A percentile compares a stretch with the other conserved stretches of the same genome.
Conservation (phyloP, 805 yeast species). For the Saturnispora bothae region DNA sequence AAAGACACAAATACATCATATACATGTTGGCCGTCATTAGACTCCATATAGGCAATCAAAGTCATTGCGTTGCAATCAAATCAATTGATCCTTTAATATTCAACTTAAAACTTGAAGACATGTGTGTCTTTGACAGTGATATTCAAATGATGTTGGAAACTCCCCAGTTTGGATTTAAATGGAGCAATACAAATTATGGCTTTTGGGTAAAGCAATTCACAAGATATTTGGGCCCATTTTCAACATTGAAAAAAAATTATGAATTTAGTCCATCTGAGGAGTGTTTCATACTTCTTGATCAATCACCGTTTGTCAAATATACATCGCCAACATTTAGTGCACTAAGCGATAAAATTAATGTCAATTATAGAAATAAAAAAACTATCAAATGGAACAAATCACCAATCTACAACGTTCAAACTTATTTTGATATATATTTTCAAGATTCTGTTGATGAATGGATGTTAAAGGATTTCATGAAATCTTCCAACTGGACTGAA, state of each 20-base stretch:
- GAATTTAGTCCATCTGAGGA: background rate
- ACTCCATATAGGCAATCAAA: conserved; percentile 1
- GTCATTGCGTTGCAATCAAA: background rate
- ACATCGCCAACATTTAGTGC: background rate
- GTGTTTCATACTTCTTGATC: background rate
- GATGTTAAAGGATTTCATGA: conserved; percentile 4
- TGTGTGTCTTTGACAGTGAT: conserved; percentile 2
- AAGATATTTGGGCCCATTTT: background rate
- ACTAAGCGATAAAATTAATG: background rate
- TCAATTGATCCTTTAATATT: background rate
- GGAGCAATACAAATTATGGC: conserved; percentile 3
- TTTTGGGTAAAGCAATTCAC: conserved; percentile 3
- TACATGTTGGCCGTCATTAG: conserved; percentile 3
- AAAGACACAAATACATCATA: conserved; percentile 2
- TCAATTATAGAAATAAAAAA: background rate
- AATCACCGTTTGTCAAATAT: background rate
- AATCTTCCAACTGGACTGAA: background rate
- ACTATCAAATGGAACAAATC: conserved; percentile 3
- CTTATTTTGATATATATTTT: conserved; percentile 1
- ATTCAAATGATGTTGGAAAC: background rate
- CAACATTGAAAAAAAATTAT: background rate
- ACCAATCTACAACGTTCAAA: background rate
- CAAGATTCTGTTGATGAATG: background rate
- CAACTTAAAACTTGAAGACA: background rate
- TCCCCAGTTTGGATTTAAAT: conserved; percentile 1